Conservation (phyloP, 345 rosid genomes). For the Turnera subulata region DNA sequence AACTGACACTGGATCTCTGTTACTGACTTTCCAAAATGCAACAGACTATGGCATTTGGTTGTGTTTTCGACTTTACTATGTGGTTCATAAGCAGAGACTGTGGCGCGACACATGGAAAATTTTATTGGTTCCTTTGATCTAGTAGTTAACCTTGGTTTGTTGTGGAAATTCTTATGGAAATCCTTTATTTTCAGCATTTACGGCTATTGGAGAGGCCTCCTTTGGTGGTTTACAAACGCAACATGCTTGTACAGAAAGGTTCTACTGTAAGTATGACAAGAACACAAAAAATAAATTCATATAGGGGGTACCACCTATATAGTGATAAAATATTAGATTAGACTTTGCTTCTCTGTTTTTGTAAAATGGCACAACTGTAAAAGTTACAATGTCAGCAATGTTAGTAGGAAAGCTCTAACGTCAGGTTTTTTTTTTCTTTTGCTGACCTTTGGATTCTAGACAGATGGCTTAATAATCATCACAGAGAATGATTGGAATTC, state of each 20-base stretch:
- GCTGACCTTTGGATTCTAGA: constrained; percentile 47
- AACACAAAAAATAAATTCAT: not conserved
- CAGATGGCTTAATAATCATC: constrained; percentile 79
- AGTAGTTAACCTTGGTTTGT: not conserved
- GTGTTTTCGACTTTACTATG: no score
- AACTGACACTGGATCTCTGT: no score
- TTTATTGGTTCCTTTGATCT: not conserved
- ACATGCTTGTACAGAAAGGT: constrained; percentile 62
- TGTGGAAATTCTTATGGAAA: not conserved
- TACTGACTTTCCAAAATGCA: no score
- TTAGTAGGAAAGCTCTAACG: constrained; percentile 10
- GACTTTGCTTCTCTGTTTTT: no score
- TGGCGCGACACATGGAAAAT: not conserved
- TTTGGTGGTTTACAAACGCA: constrained; percentile 63
- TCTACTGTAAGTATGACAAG: constrained; percentile 57
- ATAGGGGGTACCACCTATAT: no score
- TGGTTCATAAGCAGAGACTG: not conserved
- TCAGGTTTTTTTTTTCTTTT: constrained; percentile 8
- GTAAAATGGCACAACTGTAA: no score
- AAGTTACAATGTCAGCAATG: not conserved
- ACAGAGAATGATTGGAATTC: constrained; percentile 81
- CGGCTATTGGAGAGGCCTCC: constrained; percentile 84
- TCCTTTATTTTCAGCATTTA: constrained; percentile 52
- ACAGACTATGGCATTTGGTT: no score
- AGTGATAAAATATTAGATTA: no score